phyloP scores from a whole-genome alignment of 2,329 filamentous ascomycete genomes.

The Monosporascus ibericus region DNA sequence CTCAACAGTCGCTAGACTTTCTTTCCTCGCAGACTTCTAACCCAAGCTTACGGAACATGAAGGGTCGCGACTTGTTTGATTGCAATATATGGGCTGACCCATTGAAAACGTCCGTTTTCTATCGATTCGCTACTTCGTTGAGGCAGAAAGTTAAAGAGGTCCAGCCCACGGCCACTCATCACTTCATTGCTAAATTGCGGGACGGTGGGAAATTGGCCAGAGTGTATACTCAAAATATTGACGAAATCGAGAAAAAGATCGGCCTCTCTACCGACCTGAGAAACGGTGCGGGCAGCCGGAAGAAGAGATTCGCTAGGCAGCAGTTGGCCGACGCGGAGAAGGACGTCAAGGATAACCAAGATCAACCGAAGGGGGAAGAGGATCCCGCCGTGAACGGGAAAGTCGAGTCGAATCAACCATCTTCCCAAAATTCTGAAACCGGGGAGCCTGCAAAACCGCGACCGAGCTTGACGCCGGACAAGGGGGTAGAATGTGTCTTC shows the following conservation, averaged over 20 bases:
- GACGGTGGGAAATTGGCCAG: constrained; percentile 63
- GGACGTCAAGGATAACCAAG: constrained; percentile 22
- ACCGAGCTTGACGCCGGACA: constrained; percentile 21
- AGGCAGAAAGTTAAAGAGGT: constrained; percentile 59
- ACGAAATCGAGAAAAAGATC: constrained; percentile 65
- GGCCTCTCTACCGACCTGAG: constrained; percentile 58
- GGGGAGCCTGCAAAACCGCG: constrained; percentile 10
- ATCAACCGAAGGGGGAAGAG: constrained; percentile 10
- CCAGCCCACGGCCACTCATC: constrained; percentile 58
- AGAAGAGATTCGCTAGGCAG: constrained; percentile 36
- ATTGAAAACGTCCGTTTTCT: constrained; percentile 63
- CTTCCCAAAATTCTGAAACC: constrained; percentile 12
- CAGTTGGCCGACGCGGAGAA: constrained; percentile 17
- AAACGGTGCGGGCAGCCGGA: constrained; percentile 55
- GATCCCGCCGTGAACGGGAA: constrained; percentile 3
- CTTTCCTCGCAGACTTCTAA: constrained; percentile 33
- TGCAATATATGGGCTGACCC: constrained; percentile 64
- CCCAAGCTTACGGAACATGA: constrained; percentile 51
- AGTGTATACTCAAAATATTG: constrained; percentile 73
- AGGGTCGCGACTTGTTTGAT: constrained; percentile 67
- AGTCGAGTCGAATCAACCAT: constrained; percentile 12
- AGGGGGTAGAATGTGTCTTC: constrained; percentile 60
- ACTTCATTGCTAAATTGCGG: constrained; percentile 61
- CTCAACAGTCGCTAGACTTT: constrained; percentile 33
- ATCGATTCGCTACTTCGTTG: constrained; percentile 64